Percentiles rank a stretch among this genome's conserved stretches.
Evolutionary conservation across 345 rosid genomes (phyloP).

Genomic region (Cardamine resedifolia): DNA sequence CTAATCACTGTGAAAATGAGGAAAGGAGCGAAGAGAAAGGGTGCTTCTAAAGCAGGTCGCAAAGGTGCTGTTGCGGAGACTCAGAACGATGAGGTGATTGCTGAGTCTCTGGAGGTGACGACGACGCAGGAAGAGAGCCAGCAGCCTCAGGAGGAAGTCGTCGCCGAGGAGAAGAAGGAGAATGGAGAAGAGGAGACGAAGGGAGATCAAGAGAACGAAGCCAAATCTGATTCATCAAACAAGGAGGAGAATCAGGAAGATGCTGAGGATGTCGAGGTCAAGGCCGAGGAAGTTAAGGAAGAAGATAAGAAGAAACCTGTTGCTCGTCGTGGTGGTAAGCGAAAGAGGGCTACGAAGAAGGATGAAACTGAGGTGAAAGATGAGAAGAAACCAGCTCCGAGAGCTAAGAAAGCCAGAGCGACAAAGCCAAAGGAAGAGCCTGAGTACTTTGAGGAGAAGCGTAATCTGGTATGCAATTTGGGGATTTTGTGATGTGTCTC

Average conservation of each 20-base stretch:
- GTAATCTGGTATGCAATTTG: slow-evolving; percentile 63
- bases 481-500: neutral
- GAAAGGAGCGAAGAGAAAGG: slow-evolving; percentile 50
- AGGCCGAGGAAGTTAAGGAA: slow-evolving; percentile 4
- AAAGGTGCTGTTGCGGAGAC: slow-evolving; percentile 30
- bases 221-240: slow-evolving; percentile 8
- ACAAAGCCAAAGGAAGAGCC: slow-evolving; percentile 60
- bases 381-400: slow-evolving; percentile 40
- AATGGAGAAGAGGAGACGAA: neutral
- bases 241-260: slow-evolving; percentile 7
- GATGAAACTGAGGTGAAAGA: slow-evolving; percentile 12
- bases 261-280: neutral
- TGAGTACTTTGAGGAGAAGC: slow-evolving; percentile 79
- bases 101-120: slow-evolving; percentile 24
- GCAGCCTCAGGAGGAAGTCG: slow-evolving; percentile 11
- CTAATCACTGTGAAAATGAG: slow-evolving; percentile 38
- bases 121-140: slow-evolving; percentile 34
- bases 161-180: slow-evolving; percentile 4
- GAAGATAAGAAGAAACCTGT: slow-evolving; percentile 17
- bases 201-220: slow-evolving; percentile 1
- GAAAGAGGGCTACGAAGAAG: slow-evolving; percentile 21
- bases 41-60: slow-evolving; percentile 33
- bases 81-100: slow-evolving; percentile 26
- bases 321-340: slow-evolving; percentile 28
- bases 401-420: slow-evolving; percentile 55